These are phyloP conservation scores for Kazachstania africana DNA, from an alignment of 805 yeast species.

Conservation along the genomic window DNA sequence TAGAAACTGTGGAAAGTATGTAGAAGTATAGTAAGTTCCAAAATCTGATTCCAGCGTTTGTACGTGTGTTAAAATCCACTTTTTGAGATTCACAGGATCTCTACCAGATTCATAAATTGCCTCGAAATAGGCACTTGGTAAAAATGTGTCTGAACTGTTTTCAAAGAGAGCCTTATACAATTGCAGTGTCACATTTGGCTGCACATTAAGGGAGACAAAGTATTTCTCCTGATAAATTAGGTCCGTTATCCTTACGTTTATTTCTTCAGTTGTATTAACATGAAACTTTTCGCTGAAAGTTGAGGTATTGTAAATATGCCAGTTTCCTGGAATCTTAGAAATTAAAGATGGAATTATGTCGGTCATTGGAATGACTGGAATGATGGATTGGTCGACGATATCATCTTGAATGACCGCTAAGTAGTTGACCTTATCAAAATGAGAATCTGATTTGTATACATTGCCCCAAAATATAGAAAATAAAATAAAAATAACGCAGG, in stretches of 20 bases:
- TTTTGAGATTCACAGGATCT: conserved; percentile 39
- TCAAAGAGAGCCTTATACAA: conserved; percentile 15
- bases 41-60: conserved; percentile 27
- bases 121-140: conserved; percentile 23
- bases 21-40: conserved; percentile 8
- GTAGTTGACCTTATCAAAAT: conserved; percentile 16
- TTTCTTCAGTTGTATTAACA: conserved; percentile 3
- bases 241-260: conserved; percentile 30
- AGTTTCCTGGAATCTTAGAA: conserved; percentile 12
- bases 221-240: conserved; percentile 44
- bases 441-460: conserved; percentile 17
- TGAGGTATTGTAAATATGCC: conserved; percentile 20
- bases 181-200: conserved; percentile 33
- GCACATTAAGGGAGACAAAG: conserved; percentile 54
- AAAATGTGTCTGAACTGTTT: conserved; percentile 5
- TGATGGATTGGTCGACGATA: too few species aligned
- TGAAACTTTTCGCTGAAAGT: conserved; percentile 12
- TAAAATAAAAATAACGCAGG: conserved; percentile 15
- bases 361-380: neutral
- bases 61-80: conserved; percentile 36
- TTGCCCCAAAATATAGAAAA: conserved; percentile 29
- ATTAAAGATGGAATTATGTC: neutral
- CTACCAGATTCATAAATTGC: conserved; percentile 51
- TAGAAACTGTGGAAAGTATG: conserved; percentile 21
- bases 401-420: conserved; percentile 7